Conservation (phyloP, 176 grass and related monocot species). For the Typha latifolia region DNA sequence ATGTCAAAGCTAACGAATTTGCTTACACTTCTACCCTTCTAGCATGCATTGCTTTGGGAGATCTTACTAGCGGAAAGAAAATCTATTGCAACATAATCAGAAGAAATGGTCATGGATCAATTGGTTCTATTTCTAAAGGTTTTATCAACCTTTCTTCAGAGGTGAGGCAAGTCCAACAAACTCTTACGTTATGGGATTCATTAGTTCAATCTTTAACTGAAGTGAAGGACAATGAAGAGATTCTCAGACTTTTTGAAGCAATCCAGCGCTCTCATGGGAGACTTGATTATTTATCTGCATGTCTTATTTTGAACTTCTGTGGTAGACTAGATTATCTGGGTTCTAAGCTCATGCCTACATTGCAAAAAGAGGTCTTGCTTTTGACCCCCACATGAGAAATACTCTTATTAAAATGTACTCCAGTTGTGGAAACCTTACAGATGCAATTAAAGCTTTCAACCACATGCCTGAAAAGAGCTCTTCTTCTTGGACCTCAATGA, state of each 20-base stretch:
- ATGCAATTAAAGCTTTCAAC: constrained; percentile 43
- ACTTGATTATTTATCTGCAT: constrained; percentile 26
- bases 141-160: constrained; percentile 36
- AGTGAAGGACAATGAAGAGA: constrained; percentile 24
- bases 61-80: constrained; percentile 27
- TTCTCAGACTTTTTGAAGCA: constrained; percentile 32
- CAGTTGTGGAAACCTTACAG: constrained; percentile 29
- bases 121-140: constrained; percentile 29
- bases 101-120: constrained; percentile 45
- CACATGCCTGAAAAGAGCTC: constrained; percentile 36
- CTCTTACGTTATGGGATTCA: constrained; percentile 27
- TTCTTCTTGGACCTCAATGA: constrained; percentile 54
- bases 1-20: constrained; percentile 49
- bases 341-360: constrained; percentile 54
- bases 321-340: constrained; percentile 25
- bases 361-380: constrained; percentile 38
- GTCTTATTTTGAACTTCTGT: constrained; percentile 36
- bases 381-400: constrained; percentile 18
- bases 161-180: constrained; percentile 9
- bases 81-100: constrained; percentile 43
- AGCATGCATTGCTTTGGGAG: constrained; percentile 39
- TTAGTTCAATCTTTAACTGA: constrained; percentile 30
- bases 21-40: constrained; percentile 43
- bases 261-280: constrained; percentile 27
- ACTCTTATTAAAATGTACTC: constrained; percentile 67